Evolutionary conservation across 345 rosid genomes (phyloP), one percentile per base, ranked within the genome.

Genomic region (Euphorbia tirucalli): DNA sequence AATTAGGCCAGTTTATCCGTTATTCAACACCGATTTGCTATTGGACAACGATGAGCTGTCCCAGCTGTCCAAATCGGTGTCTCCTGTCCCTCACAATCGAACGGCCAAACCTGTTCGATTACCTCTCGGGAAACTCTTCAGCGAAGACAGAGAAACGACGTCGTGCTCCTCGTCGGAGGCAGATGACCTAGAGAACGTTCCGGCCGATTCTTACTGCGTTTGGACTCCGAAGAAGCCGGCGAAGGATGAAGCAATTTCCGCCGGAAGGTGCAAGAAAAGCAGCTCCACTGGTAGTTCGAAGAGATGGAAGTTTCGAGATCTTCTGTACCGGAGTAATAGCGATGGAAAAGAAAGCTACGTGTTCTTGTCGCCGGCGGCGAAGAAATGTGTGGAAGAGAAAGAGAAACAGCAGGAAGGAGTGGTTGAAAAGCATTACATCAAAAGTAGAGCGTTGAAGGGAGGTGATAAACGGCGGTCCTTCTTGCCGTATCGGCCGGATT

Each of bases 201-300:
- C 85, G 7, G 81, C 88, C 0, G 93, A 81, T 13, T 78, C 68
- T 22, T 91, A 88, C 80, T 93, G 98, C 74, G 88, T 80, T 1
- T 93, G 98, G 98, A 78, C 73, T 25, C 93, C 97, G 0, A 87
- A 84, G 44, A 70, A 65, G 98, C 77, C 73, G 24, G 92, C 96
- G 0, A 87, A 83, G 43, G 69, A 65, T 66, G 3, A 43, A 62
- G 39, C 77, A 69, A 0, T 77, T 83, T 27, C 73, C 83, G 11
- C 6, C 22, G 75, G 78, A 5, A 78, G 69, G 1, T 73, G 83
- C 78, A 79, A 82, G 74, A 88, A 87, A 83, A 89, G 93, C 77
- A 63, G 81, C 46, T 85, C 93, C 0, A 82, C 86, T 0, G 90
- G 90, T 4, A 78, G 82, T 5, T 86, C 94, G 0, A 89, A 86